Evolutionary conservation across 768 basidiomycete genomes (phyloP).

Genomic region (Mycena rebaudengoi): DNA sequence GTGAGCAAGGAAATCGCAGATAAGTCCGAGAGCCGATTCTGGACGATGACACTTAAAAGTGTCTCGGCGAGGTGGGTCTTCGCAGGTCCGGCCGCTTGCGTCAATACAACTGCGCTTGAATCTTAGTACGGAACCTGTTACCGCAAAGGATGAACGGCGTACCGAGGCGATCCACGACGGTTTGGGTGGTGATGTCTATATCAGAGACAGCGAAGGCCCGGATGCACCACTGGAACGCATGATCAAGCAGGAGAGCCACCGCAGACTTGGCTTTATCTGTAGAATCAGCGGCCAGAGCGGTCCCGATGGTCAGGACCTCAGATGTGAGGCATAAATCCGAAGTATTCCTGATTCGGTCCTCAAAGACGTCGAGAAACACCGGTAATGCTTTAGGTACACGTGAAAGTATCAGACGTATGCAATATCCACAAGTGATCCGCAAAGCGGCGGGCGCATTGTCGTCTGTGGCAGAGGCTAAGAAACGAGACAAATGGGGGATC

Average conservation of each 20-base stretch:
- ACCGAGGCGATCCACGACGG: slow-evolving; percentile 37
- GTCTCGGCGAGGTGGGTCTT: slow-evolving; percentile 77
- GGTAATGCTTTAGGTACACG: slow-evolving; percentile 32
- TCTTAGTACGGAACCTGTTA: not conserved
- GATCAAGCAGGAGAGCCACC: slow-evolving; percentile 48
- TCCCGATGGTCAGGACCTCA: slow-evolving; percentile 44
- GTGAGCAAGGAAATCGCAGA: slow-evolving; percentile 54
- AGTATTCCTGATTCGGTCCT: slow-evolving; percentile 35
- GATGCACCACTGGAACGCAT: slow-evolving; percentile 63
- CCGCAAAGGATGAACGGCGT: not conserved
- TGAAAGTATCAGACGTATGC: slow-evolving; percentile 38
- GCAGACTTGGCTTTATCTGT: slow-evolving; percentile 32
- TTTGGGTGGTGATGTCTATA: slow-evolving; percentile 28
- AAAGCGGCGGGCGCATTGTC: slow-evolving; percentile 18
- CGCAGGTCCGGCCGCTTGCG: slow-evolving; percentile 39
- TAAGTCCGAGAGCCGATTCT: slow-evolving; percentile 59
- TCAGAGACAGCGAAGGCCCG: slow-evolving; percentile 49
- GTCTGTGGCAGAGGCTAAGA: slow-evolving; percentile 28
- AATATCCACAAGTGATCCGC: slow-evolving; percentile 32
- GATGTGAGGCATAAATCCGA: slow-evolving; percentile 36
- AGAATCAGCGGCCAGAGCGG: slow-evolving; percentile 30
- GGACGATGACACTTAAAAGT: slow-evolving; percentile 68
- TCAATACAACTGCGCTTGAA: slow-evolving; percentile 37
- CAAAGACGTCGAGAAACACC: slow-evolving; percentile 32
- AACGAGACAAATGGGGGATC: slow-evolving; percentile 38